phyloP scores from a whole-genome alignment of 2,329 filamentous ascomycete genomes.

The Penicillium sp. region DNA sequence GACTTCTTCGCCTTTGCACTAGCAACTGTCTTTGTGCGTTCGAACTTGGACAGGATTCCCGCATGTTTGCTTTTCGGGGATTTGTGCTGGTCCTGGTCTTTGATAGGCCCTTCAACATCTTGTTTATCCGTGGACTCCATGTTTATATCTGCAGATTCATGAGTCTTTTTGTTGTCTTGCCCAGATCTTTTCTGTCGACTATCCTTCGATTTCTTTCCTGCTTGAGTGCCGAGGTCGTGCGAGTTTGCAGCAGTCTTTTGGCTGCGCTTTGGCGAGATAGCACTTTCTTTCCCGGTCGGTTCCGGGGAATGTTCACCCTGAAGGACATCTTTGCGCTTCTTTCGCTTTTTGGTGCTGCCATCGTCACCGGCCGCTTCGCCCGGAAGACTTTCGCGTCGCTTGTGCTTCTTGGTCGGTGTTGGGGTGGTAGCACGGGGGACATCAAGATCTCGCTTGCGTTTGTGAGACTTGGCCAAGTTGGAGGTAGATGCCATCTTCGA shows the following conservation, averaged over 20 bases:
- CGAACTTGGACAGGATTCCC: slow-evolving; percentile 40
- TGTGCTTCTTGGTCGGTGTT: slow-evolving; percentile 41
- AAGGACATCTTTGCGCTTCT: slow-evolving; percentile 19
- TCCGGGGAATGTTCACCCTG: slow-evolving; percentile 35
- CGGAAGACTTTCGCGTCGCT: slow-evolving; percentile 25
- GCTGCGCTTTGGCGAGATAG: slow-evolving; percentile 27
- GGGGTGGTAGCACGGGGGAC: slow-evolving; percentile 26
- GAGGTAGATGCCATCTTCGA: slow-evolving; percentile 20
- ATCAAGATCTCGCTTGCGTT: slow-evolving; percentile 36
- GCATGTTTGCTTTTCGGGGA: slow-evolving; percentile 34
- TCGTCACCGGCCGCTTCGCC: slow-evolving; percentile 27
- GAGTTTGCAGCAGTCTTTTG: slow-evolving; percentile 27
- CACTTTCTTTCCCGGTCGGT: slow-evolving; percentile 28
- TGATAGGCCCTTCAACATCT: slow-evolving; percentile 13
- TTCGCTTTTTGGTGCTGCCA: slow-evolving; percentile 29
- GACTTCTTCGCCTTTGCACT: slow-evolving; percentile 37
- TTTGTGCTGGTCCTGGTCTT: slow-evolving; percentile 24
- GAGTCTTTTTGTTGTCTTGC: slow-evolving; percentile 12
- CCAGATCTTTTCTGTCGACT: slow-evolving; percentile 35
- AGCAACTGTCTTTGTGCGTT: slow-evolving; percentile 32
- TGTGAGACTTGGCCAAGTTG: slow-evolving; percentile 29
- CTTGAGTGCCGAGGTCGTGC: slow-evolving; percentile 18
- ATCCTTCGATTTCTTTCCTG: slow-evolving; percentile 37
- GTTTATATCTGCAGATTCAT: slow-evolving; percentile 29
- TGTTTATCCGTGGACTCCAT: slow-evolving; percentile 6